Conservation (phyloP, 1,284 basidiomycete genomes). For the Sanghuangporus sanghuang region DNA sequence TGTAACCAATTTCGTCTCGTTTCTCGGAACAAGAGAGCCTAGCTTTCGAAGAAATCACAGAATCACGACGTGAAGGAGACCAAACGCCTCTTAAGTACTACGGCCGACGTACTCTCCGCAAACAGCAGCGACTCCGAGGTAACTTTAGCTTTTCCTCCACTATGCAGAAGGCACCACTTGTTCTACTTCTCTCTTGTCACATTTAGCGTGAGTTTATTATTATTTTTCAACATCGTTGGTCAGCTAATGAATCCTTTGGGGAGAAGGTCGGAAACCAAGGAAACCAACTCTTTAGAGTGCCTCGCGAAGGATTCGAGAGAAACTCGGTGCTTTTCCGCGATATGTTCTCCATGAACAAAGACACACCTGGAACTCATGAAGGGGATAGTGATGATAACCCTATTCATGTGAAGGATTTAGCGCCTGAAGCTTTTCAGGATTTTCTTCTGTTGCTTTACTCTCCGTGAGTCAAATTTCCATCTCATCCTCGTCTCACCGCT, state of each 20-base stretch:
- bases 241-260: neutral
- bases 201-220: neutral
- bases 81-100: too few species aligned
- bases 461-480: neutral
- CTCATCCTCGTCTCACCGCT: too few species aligned
- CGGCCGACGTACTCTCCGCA: neutral
- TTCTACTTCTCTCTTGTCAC: neutral
- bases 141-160: neutral
- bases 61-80: too few species aligned
- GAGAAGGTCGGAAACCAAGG: conserved; percentile 3
- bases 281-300: conserved; percentile 6
- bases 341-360: conserved; percentile 5
- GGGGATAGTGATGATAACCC: conserved; percentile 10
- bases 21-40: too few species aligned
- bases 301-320: conserved; percentile 4
- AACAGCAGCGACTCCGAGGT: neutral
- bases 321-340: conserved; percentile 8
- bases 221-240: neutral
- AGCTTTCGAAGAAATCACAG: too few species aligned
- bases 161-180: neutral
- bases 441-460: conserved; percentile 8
- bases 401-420: conserved; percentile 2
- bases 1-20: too few species aligned
- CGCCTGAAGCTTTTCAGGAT: neutral
- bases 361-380: neutral